Evolutionary conservation across 2,329 filamentous ascomycete genomes (phyloP).

Genomic region (Cladobotryum mycophilum): DNA sequence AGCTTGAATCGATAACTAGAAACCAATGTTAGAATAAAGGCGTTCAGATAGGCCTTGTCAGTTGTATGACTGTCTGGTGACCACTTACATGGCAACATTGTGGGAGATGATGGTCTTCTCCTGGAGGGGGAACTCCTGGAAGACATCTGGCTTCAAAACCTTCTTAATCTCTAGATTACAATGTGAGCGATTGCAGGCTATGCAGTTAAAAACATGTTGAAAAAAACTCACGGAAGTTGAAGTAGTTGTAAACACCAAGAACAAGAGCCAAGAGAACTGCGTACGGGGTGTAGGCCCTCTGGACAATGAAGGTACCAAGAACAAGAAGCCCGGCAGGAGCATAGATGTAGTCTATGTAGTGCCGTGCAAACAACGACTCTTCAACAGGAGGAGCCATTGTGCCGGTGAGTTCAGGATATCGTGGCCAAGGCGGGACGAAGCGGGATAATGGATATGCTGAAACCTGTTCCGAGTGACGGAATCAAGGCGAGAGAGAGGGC

Average conservation of each 20-base stretch:
- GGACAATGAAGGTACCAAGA: slow-evolving; percentile 68
- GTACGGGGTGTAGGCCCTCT: slow-evolving; percentile 69
- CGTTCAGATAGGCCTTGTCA: background rate
- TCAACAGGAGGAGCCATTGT: slow-evolving; percentile 23
- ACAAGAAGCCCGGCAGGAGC: slow-evolving; percentile 76
- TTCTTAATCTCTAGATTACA: slow-evolving; percentile 59
- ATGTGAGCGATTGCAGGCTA: slow-evolving; percentile 11
- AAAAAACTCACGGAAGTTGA: slow-evolving; percentile 56
- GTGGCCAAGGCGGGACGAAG: background rate
- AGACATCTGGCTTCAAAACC: slow-evolving; percentile 77
- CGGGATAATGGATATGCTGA: background rate
- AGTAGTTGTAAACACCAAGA: slow-evolving; percentile 67
- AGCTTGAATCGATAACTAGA: slow-evolving; percentile 85
- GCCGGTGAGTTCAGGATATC: background rate
- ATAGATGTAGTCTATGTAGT: slow-evolving; percentile 74
- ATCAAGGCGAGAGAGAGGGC: background rate
- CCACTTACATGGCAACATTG: slow-evolving; percentile 82
- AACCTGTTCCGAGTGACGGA: no score
- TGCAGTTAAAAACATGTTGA: background rate
- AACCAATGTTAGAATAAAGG: background rate
- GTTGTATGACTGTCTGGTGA: slow-evolving; percentile 4
- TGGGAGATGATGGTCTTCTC: slow-evolving; percentile 95
- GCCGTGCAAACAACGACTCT: slow-evolving; percentile 40
- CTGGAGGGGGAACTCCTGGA: slow-evolving; percentile 88
- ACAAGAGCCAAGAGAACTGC: slow-evolving; percentile 60